Percentiles rank a stretch among this genome's conserved stretches.
Evolutionary conservation across 345 rosid genomes (phyloP).

Genomic region (Boechera stricta): DNA sequence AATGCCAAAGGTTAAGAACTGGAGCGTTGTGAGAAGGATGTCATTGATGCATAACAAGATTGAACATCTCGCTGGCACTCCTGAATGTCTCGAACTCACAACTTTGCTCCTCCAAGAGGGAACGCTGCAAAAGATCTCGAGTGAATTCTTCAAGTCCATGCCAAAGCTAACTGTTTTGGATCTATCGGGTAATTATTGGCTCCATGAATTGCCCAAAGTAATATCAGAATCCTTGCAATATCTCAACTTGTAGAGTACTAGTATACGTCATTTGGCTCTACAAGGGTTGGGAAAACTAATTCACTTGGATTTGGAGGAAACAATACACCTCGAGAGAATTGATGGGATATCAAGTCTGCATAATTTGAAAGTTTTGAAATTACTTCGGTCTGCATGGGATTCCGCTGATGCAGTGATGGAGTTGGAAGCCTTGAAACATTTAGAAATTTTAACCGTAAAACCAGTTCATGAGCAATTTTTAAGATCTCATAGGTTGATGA

Average conservation of each 20-base stretch:
- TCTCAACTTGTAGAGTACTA: background rate
- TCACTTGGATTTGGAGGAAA: background rate
- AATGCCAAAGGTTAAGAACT: background rate
- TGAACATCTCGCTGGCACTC: slow-evolving; percentile 15
- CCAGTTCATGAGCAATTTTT: background rate
- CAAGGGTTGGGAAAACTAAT: background rate
- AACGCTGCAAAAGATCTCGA: slow-evolving; percentile 6
- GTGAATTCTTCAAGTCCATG: slow-evolving; percentile 47
- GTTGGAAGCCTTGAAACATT: slow-evolving; percentile 3
- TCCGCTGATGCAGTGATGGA: background rate
- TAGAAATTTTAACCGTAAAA: background rate
- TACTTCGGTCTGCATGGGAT: background rate
- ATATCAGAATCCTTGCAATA: slow-evolving; percentile 33
- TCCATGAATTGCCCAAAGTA: background rate
- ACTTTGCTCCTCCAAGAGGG: slow-evolving; percentile 29
- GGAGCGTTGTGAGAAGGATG: slow-evolving; percentile 30
- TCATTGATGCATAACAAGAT: slow-evolving; percentile 44
- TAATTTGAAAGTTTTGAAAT: slow-evolving; percentile 11
- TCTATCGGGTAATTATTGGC: slow-evolving; percentile 18
- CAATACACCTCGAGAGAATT: background rate
- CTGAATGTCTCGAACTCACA: slow-evolving; percentile 32
- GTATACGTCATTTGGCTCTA: background rate
- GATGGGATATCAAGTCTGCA: slow-evolving; percentile 3
- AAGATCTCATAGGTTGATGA: background rate
- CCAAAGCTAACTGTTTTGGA: slow-evolving; percentile 44